Conservation (phyloP, 805 yeast species). For the Komagataella ulmi region DNA sequence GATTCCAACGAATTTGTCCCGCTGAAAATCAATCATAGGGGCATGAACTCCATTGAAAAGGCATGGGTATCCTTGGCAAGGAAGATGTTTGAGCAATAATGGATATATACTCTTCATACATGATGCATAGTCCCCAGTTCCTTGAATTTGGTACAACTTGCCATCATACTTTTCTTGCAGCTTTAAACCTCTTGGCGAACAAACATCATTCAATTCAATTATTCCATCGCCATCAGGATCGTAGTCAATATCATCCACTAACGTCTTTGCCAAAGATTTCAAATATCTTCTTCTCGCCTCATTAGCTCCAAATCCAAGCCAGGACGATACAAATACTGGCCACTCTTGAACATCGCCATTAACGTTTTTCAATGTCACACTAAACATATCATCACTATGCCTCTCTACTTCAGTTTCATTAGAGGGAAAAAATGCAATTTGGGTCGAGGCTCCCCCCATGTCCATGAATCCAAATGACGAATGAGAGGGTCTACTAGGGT, state of each 20-base stretch:
- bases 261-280: constrained; percentile 19
- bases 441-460: constrained; percentile 99
- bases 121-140: constrained; percentile 66
- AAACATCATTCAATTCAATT: constrained; percentile 53
- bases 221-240: constrained; percentile 34
- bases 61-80: constrained; percentile 84
- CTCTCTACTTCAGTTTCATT: constrained; percentile 39
- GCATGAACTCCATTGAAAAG: constrained; percentile 92
- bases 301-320: constrained; percentile 98
- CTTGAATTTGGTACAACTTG: constrained; percentile 38
- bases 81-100: constrained; percentile 58
- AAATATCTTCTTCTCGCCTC: constrained; percentile 74
- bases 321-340: constrained; percentile 86
- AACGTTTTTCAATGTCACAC: constrained; percentile 48
- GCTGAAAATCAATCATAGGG: constrained; percentile 68
- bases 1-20: constrained; percentile 81
- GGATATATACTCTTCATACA: constrained; percentile 70
- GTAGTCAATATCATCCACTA: constrained; percentile 32
- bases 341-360: constrained; percentile 65
- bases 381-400: constrained; percentile 64
- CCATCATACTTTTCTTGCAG: constrained; percentile 33
- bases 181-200: constrained; percentile 56
- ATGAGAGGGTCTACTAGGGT: constrained; percentile 11
- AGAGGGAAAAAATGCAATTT: constrained; percentile 84
- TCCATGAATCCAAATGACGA: constrained; percentile 86